Percentiles rank a stretch among this genome's conserved stretches.
phyloP scores from a whole-genome alignment of 768 basidiomycete species.

The Paxillus rubicundulus region DNA sequence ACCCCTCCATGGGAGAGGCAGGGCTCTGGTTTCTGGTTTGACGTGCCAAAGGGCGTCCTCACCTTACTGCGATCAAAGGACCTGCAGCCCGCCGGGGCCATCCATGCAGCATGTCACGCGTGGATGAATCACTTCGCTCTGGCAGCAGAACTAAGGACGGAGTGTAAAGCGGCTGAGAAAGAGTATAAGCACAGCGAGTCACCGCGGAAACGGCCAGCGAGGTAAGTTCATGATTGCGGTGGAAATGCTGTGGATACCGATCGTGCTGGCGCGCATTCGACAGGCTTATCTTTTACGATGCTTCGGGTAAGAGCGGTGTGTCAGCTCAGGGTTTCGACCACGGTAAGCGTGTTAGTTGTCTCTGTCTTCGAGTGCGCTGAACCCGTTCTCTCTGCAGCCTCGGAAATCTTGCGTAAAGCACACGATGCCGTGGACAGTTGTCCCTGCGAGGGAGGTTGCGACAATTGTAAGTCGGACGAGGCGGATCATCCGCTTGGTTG shows the following conservation, averaged over 20 bases:
- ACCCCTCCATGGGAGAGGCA: conserved; percentile 75
- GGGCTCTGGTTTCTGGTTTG: conserved; percentile 77
- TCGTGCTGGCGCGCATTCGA: neutral
- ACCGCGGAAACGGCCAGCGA: conserved; percentile 62
- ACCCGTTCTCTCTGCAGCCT: conserved; percentile 39
- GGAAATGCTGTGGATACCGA: too few relatives aligned
- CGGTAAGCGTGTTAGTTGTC: conserved; percentile 37
- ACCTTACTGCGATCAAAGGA: conserved; percentile 50
- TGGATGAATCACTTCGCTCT: conserved; percentile 75
- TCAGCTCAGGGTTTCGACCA: conserved; percentile 83
- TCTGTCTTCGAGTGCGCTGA: neutral
- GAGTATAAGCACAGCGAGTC: conserved; percentile 58
- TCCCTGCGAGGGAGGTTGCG: conserved; percentile 67
- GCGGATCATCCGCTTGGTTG: too few relatives aligned
- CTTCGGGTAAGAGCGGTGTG: conserved; percentile 65
- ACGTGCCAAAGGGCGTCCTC: conserved; percentile 57
- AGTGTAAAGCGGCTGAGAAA: conserved; percentile 79
- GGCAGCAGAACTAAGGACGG: conserved; percentile 68
- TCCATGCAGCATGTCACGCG: conserved; percentile 84
- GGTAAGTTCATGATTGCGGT: conserved; percentile 9
- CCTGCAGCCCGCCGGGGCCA: conserved; percentile 72
- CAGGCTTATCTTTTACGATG: conserved; percentile 82
- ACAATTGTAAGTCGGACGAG: conserved; percentile 48
- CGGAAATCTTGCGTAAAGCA: conserved; percentile 57
- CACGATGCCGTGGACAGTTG: conserved; percentile 57